Percentiles rank a stretch among this genome's conserved stretches.
These are phyloP conservation scores for Pilobolus umbonatus DNA, from an alignment of 192 early-diverging fungal genomes.

Conservation along the genomic window DNA sequence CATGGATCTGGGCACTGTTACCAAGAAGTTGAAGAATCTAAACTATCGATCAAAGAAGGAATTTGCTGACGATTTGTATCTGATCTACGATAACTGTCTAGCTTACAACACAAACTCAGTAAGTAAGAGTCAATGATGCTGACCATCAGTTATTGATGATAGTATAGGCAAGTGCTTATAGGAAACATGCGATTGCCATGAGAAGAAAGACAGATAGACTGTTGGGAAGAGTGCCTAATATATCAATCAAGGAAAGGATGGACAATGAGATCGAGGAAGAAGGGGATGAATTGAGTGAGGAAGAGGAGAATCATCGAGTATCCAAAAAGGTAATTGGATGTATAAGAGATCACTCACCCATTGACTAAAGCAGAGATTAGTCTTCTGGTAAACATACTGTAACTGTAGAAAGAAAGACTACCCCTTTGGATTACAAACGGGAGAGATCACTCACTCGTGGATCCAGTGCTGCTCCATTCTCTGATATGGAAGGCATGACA, in stretches of 20 bases:
- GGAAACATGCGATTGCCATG: conserved; percentile 81
- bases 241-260: conserved; percentile 61
- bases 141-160: conserved; percentile 4
- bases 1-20: conserved; percentile 92
- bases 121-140: background rate
- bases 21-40: conserved; percentile 77
- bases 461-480: background rate
- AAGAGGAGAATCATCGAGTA: conserved; percentile 13
- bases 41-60: conserved; percentile 84
- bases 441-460: background rate
- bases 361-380: no score
- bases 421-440: background rate
- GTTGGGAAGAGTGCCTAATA: conserved; percentile 78
- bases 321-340: no score
- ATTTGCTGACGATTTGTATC: conserved; percentile 80
- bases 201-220: conserved; percentile 68
- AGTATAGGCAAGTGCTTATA: conserved; percentile 73
- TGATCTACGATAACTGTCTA: conserved; percentile 93
- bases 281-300: conserved; percentile 46
- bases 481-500: background rate
- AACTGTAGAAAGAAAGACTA: background rate
- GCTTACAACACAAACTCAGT: conserved; percentile 83
- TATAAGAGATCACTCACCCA: no score
- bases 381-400: background rate
- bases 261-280: conserved; percentile 54